Conservation (phyloP, 352 stramenopile species). For the Phytophthora syringae region DNA sequence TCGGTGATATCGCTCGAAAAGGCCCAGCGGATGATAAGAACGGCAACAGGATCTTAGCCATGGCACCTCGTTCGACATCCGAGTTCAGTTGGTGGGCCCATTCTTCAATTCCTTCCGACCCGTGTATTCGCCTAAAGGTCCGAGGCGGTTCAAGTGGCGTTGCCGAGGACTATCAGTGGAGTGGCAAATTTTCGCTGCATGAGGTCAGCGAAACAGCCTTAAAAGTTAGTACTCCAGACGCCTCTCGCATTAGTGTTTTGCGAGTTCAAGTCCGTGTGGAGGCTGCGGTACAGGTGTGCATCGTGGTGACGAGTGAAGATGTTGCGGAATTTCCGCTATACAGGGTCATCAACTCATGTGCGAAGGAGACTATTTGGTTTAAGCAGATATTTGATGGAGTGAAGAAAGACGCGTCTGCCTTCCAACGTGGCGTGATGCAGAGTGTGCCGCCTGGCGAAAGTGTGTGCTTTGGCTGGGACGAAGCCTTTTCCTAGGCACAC, state of each 20-base stretch:
- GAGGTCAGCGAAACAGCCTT: slow-evolving; percentile 86
- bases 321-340: slow-evolving; percentile 70
- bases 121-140: slow-evolving; percentile 73
- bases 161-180: slow-evolving; percentile 65
- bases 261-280: slow-evolving; percentile 84
- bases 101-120: slow-evolving; percentile 58
- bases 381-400: slow-evolving; percentile 83
- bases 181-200: slow-evolving; percentile 81
- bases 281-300: slow-evolving; percentile 70
- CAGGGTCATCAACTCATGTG: slow-evolving; percentile 80
- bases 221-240: slow-evolving; percentile 87
- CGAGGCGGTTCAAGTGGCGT: slow-evolving; percentile 17
- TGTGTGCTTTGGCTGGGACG: slow-evolving; percentile 86
- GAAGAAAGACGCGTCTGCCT: slow-evolving; percentile 48
- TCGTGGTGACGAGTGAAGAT: slow-evolving; percentile 81
- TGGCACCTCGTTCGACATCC: slow-evolving; percentile 52
- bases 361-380: slow-evolving; percentile 75
- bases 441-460: slow-evolving; percentile 73
- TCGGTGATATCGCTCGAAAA: slow-evolving; percentile 52
- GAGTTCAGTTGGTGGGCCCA: slow-evolving; percentile 75
- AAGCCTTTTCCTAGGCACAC: slow-evolving; percentile 78
- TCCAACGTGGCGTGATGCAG: slow-evolving; percentile 72
- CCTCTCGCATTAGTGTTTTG: slow-evolving; percentile 77
- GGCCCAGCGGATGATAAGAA: slow-evolving; percentile 27
- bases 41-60: slow-evolving; percentile 13